Base-by-base conservation (phyloP, 192 early-diverging fungal genomes). In the Coemansia asiatica region DNA sequence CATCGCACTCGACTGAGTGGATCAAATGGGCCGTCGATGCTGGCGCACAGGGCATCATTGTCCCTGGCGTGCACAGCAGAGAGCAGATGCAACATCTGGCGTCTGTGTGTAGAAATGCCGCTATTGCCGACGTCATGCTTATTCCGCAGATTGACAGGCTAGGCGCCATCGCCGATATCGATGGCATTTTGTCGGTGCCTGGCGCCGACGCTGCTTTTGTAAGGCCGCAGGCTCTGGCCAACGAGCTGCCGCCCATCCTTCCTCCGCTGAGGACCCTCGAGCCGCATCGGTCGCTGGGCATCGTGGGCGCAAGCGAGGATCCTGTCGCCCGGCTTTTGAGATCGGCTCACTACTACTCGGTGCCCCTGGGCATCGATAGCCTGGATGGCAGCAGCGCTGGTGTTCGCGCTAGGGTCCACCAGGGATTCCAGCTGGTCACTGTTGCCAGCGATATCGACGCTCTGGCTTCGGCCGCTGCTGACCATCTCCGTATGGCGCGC, bases 131-230 rank as follows among this genome's bases (percentile, higher is more conserved):
- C 16, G 63, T 72, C 27, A 49, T 76, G 29, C 54, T 76, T 15
- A 73, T 76, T 27, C 74, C 79, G 22, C 74, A 82, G 59, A 76
- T 82, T 19, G 79, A 76, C 21, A 13, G 50, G 44, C 56, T 56
- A 13, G 69, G 72, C 15, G 74, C 70, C 1, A 66, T 60, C 6
- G 64, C 21, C 13, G 49, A 49, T 40, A 38, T 76, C 31, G 70
- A 81, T 16, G 70, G 71, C 8, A 63, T 81, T 21, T 50, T 81
- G 69, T 60, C 69, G n/a, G 67, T 67, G 46, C 74, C 69, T 7
- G 79, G 79, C 8, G 61, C 76, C 10, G 79, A 76, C 27, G 79
- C 79, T 4, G 79, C 74, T 8, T 65, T 81, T 66, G 68, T 81
- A 44, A 51, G 46, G 23, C 44, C 56, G 59, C 44, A 33, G 27